phyloP scores from a whole-genome alignment of 2,329 filamentous ascomycete species.

The Colletotrichum falcatum region DNA sequence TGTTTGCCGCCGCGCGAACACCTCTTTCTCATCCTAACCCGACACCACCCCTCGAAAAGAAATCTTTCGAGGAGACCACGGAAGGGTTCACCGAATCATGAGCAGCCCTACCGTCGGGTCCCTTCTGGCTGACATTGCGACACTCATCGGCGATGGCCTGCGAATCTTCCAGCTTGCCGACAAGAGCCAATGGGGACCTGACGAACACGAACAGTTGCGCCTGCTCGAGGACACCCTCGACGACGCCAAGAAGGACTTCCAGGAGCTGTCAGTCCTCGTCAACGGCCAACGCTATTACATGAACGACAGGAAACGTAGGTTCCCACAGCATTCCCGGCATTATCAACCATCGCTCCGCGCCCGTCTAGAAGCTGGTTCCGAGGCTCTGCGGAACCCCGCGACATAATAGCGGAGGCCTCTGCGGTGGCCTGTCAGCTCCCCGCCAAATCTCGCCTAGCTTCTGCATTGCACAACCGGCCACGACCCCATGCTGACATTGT shows the following conservation, averaged over 20 bases:
- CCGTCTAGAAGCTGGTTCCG: conserved; percentile 9
- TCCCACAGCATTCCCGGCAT: background rate
- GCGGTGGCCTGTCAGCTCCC: conserved; percentile 4
- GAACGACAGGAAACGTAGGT: conserved; percentile 66
- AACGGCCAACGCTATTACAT: conserved; percentile 70
- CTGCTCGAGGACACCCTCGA: conserved; percentile 67
- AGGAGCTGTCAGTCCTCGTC: conserved; percentile 66
- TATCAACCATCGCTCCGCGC: conserved; percentile 12
- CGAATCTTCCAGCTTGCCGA: conserved; percentile 68
- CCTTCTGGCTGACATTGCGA: conserved; percentile 69
- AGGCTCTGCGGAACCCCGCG: conserved; percentile 28
- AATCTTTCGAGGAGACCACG: conserved; percentile 26
- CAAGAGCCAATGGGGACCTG: conserved; percentile 68
- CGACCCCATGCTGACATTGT: conserved; percentile 38
- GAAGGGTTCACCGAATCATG: conserved; percentile 46
- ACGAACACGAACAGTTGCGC: conserved; percentile 70
- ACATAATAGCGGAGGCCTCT: conserved; percentile 22
- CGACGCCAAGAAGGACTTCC: conserved; percentile 71
- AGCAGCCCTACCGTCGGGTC: conserved; percentile 67
- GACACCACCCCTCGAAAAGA: conserved; percentile 31
- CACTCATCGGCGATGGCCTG: conserved; percentile 63
- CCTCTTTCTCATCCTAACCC: background rate
- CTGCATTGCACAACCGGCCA: conserved; percentile 7
- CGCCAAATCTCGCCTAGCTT: conserved; percentile 23
- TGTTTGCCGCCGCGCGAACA: conserved; percentile 5